phyloP scores from a whole-genome alignment of 1,139 yeast genomes.

The Candida pseudoviswanathii region DNA sequence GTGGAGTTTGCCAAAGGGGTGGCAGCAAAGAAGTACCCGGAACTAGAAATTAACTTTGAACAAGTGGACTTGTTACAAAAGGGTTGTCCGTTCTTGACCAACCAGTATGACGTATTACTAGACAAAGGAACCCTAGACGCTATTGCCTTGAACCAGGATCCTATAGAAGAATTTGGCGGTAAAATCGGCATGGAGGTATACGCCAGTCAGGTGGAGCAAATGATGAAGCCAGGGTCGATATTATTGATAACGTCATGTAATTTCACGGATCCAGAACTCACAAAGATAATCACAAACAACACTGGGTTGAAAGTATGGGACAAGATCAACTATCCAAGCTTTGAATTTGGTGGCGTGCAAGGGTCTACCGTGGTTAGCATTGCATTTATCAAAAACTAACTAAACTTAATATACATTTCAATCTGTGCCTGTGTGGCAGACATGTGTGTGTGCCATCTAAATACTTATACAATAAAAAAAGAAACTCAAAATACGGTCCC shows the following conservation, averaged over 20 bases:
- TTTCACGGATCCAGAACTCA: slow-evolving; percentile 79
- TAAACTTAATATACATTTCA: slow-evolving; percentile 1
- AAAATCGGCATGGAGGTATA: slow-evolving; percentile 63
- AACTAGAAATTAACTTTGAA: slow-evolving; percentile 41
- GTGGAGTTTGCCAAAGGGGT: slow-evolving; percentile 70
- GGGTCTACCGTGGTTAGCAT: slow-evolving; percentile 89
- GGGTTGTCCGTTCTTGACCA: slow-evolving; percentile 34
- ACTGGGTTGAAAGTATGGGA: slow-evolving; percentile 55
- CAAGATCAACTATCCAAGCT: slow-evolving; percentile 71
- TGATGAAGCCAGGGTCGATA: slow-evolving; percentile 59
- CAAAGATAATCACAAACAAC: slow-evolving; percentile 49
- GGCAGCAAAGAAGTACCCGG: slow-evolving; percentile 41
- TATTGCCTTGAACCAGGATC: slow-evolving; percentile 76
- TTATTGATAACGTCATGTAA: slow-evolving; percentile 92
- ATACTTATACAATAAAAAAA: neutral
- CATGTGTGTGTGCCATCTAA: neutral
- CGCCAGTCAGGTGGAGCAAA: slow-evolving; percentile 56
- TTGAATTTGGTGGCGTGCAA: slow-evolving; percentile 83
- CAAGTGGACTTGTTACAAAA: slow-evolving; percentile 48
- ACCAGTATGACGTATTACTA: slow-evolving; percentile 65
- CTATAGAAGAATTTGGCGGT: slow-evolving; percentile 40
- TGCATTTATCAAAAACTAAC: slow-evolving; percentile 57
- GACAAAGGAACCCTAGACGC: slow-evolving; percentile 98
- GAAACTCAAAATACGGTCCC: neutral
- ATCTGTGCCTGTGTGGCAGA: neutral